Base-by-base conservation (phyloP, 257 asterid species). In the Ocimum tenuiflorum region DNA sequence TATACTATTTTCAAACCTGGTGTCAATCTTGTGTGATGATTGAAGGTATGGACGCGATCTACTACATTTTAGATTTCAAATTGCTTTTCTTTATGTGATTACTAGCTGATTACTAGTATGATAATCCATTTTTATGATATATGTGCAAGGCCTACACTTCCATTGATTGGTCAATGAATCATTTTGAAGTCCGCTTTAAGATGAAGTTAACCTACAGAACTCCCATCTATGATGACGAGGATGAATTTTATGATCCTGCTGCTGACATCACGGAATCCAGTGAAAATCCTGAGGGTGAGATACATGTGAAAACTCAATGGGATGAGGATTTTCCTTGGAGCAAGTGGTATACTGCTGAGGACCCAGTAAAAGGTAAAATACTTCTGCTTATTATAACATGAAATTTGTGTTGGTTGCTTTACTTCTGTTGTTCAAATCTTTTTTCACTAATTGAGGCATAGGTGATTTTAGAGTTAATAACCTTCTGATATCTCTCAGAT, bases 291-390 rank as follows among this genome's bases (percentile, higher is more conserved):
- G 90, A 83, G 74, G 77, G 70, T 74, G 77, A 80, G 35, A 73
- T 62, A 23, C 80, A 62, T 64, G 80, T 53, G 22, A 86, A 80
- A 77, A 68, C 77, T 65, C 97, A 78, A 67, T 91, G 96, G 97
- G 97, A 91, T 75, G 95, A 84, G 62, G 83, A 76, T 74, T 86
- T 85, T 75, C 91, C 96, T 78, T 91, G 97, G 97, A 88, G 96
- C 78, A 91, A 91, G 84, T 91, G 97, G 97, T 91, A 88, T 73
- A 78, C 95, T 41, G 92, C 91, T 19, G 97, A 91, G 77, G 96
- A 88, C 80, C 97, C 95, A 43, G 75, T 88, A 65, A 91, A 75
- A 80, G 97, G 97, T 86, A 67, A 77, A 59, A 18, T 54, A 22
- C 60, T 75, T 63, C 53, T 72, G 60, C 72, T 67, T 48, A 29